Percentiles rank a stretch among this genome's conserved stretches.
Conservation (phyloP, 106 monocot genomes). For the Hemerocallis citrina region DNA sequence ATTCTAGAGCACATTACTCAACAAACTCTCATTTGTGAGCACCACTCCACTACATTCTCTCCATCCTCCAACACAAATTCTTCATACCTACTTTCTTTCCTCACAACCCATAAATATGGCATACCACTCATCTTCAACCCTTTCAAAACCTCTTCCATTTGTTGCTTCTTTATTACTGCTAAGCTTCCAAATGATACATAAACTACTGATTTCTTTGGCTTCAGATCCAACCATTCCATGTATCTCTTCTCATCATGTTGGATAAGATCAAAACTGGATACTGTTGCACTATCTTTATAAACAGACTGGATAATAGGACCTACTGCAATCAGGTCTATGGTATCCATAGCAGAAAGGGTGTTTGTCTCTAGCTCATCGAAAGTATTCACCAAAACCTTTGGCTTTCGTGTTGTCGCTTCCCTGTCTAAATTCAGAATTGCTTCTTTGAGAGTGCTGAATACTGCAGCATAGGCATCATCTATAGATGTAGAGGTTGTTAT, state of each 20-base stretch:
- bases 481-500: neutral
- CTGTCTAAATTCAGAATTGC: slow-evolving; percentile 2
- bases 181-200: slow-evolving; percentile 52
- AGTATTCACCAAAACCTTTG: slow-evolving; percentile 26
- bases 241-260: slow-evolving; percentile 22
- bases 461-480: neutral
- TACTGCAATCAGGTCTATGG: slow-evolving; percentile 15
- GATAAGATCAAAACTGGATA: no score
- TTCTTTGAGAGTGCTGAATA: neutral
- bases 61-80: neutral
- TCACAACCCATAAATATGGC: slow-evolving; percentile 38
- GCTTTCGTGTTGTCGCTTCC: no score
- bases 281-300: no score
- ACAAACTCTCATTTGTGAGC: slow-evolving; percentile 19
- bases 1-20: no score
- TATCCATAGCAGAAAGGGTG: slow-evolving; percentile 5
- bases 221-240: slow-evolving; percentile 41
- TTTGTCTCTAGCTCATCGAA: slow-evolving; percentile 23
- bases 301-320: slow-evolving; percentile 6
- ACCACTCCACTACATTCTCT: slow-evolving; percentile 23
- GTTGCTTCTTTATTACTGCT: slow-evolving; percentile 11
- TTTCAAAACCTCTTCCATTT: slow-evolving; percentile 28
- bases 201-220: slow-evolving; percentile 34
- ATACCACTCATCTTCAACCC: slow-evolving; percentile 25
- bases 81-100: slow-evolving; percentile 15